Base-by-base conservation (phyloP, 805 yeast genomes). In the Wickerhamiella nectarea region DNA sequence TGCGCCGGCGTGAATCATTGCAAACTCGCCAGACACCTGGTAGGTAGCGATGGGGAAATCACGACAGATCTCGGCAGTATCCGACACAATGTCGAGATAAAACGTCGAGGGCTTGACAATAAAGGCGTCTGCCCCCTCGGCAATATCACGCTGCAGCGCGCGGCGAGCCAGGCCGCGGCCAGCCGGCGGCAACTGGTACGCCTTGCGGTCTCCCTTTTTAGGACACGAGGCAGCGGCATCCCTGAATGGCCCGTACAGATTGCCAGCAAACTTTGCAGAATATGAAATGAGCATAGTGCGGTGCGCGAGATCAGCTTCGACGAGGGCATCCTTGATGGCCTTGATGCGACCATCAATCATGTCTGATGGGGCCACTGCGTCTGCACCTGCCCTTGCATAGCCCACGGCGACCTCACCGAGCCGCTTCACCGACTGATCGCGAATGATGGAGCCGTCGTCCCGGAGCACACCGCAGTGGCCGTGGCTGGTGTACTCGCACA, bases 1-100 rank as follows among this genome's bases (percentile, higher is more conserved):
- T 24, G 96, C 96, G 43, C 95, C 97, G 6, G 98, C 98, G 58
- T 87, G 94, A 50, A 91, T 64, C 98, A 91, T 91, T 25, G 97
- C 96, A 58, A 74, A 91, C 64, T 91, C 98, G 34, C 98, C 98
- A 59, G 89, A 77, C 19, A 91, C 98, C 62, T 91, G 98, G 64
- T 91, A 91, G 21, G 94, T 87, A 56, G 95, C 85, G 43, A 91
- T 67, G 21, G 98, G 98, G 53, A 81, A 75, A 59, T 91, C 91
- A 41, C 66, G 62, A 57, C 94, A 83, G 43, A 87, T 69, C 55
- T 74, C 77, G 31, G 87, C 68, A 0, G 98, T 95, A 57, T 91
- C 95, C 45, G 79, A 71, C 63, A 91, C 80, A 43, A 91, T 72
- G 59, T 91, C 98, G 55, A 91, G 70, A 62, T 89, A 91, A 64